Base-by-base conservation (phyloP, 2,329 filamentous ascomycete genomes). In the Delphinella strobiligena region DNA sequence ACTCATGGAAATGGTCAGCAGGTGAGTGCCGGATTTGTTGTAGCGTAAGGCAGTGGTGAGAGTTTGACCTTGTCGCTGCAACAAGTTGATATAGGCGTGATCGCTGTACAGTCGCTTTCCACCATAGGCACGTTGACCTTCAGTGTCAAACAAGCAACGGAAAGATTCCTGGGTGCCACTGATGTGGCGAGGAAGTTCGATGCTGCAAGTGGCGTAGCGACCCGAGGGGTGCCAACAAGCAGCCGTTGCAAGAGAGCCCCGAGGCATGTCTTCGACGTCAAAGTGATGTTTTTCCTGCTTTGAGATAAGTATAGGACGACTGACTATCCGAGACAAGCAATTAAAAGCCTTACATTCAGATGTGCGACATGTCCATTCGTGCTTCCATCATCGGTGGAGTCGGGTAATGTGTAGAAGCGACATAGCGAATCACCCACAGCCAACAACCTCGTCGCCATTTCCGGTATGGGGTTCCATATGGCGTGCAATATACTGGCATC, bases 171-270 rank as follows among this genome's bases (percentile, higher is more conserved):
- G 37, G 15, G 44, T 43, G 3, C 47, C 52, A 19, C 49, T 34
- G 11, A 44, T 22, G 16, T 37, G 42, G 5, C 42, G 39, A 5
- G 45, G 35, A 4, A 34, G 37, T 14, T 59, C 50, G 7, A 55
- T 36, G 9, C 54, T 56, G 38, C 49, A 58, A 2, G 49, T 50
- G 11, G 49, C 51, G 29, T 50, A 51, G 17, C 49, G 47, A 4
- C 55, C 57, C 18, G 50, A 48, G 4, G 55, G 55, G 44, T 55
- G 55, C 57, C 57, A 60, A n/a, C 54, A 48, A 7, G 46, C 44
- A 18, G 55, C 56, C 7, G 55, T 59, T 12, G 59, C 49, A 14
- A 47, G 43, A 7, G 51, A 50, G 19, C 51, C 46, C 3, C 46
- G 35, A 8, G 49, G 47, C 34, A 59, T 34, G 18, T 47, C 40